A percentile compares a stretch with the other conserved stretches of the same genome.
phyloP scores from a whole-genome alignment of 768 basidiomycete species.

The Tylopilus sp. region DNA sequence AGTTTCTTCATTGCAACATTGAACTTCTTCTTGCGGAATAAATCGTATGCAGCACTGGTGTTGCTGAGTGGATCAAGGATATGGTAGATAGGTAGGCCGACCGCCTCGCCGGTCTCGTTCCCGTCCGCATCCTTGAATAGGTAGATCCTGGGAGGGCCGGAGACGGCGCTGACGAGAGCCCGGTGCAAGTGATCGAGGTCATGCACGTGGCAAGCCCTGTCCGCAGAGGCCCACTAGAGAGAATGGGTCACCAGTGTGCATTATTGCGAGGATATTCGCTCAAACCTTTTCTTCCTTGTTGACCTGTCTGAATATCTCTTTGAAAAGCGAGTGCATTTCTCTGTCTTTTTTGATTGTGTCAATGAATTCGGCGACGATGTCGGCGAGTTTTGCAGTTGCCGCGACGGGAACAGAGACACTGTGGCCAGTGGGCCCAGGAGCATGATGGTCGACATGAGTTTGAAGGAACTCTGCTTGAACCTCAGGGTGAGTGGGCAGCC shows the following conservation, averaged over 20 bases:
- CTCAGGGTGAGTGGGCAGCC: background rate
- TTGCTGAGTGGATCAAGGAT: conserved; percentile 21
- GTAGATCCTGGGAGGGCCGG: background rate
- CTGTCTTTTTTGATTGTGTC: background rate
- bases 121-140: background rate
- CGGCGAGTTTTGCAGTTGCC: background rate
- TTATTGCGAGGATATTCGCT: background rate
- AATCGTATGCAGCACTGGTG: conserved; percentile 15
- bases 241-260: background rate
- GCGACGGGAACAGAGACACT: background rate
- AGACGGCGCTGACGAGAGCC: background rate
- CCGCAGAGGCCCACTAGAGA: background rate
- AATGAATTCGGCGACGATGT: background rate
- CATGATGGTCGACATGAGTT: background rate
- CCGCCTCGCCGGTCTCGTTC: conserved; percentile 13
- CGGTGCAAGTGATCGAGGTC: no score
- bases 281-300: background rate
- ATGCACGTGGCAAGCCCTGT: background rate
- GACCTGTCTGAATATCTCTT: background rate
- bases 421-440: background rate
- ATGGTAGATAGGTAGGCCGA: conserved; percentile 15
- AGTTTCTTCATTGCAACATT: no score
- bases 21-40: conserved; percentile 11
- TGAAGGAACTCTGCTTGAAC: background rate
- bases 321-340: background rate